Evolutionary conservation across 2,329 filamentous ascomycete species (phyloP), one percentile per base, ranked within the genome.

Genomic region (Scopulariopsis brevicaulis): DNA sequence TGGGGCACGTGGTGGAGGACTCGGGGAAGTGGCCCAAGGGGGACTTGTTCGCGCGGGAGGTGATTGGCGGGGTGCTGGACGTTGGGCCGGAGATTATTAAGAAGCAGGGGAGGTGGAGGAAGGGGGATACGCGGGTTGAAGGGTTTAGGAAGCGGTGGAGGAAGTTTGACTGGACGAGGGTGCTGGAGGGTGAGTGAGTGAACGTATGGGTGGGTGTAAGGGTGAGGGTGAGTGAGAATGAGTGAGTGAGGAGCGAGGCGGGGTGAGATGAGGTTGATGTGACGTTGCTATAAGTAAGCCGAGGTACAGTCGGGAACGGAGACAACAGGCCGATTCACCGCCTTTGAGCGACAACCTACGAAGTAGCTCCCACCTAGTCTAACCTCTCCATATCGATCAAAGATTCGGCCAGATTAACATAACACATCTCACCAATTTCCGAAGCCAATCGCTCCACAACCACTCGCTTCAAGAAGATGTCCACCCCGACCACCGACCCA

Each of bases 1-100:
- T 99, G 63, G 94, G 90, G 0, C 94, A 99, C 69, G 78, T 99
- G 10, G 89, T 99, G 0, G 94, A 99, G 72, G 89, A 99, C 64
- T 77, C 84, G 32, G 80, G 84, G 54, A 78, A 85, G 55, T 99
- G 94, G 94, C 95, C 95, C 0, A 83, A 81, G 65, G 93, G 93
- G 0, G 94, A 99, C 71, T 70, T 96, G 20, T 99, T 99, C 69
- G 94, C 94, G 2, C 78, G 94, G 58, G 94, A 97, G 73, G 83
- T 96, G 7, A 77, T 99, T 43, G 94, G 91, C 0, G 94, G 93
- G 2, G 97, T 99, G 84, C 72, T 97, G 56, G 92, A 95, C 70
- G 78, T 83, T 25, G 90, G 85, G 62, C 84, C 88, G 2, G 86
- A 95, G 63, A 77, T 95, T 15, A 86, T 96, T 63, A 96, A 94